These are phyloP conservation scores for Cyclocybe aegerita DNA, from an alignment of 768 basidiomycete genomes.

Conservation along the genomic window DNA sequence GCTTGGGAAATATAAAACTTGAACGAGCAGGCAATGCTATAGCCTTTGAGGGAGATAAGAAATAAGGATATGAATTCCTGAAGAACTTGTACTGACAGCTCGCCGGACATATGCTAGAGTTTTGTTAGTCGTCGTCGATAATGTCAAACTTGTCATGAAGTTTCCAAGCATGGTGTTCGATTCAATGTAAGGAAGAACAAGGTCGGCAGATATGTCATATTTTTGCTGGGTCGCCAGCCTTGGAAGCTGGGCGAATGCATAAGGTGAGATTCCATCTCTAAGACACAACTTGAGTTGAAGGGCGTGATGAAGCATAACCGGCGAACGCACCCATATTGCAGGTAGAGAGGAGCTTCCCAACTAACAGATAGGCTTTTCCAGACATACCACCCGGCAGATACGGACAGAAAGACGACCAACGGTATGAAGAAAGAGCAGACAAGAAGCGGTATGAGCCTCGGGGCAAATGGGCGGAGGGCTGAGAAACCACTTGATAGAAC, in stretches of 20 bases:
- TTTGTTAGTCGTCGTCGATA: conserved; percentile 60
- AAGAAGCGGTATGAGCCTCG: conserved; percentile 63
- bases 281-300: conserved; percentile 6
- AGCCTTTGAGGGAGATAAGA: conserved; percentile 41
- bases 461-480: conserved; percentile 51
- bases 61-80: conserved; percentile 3
- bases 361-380: conserved; percentile 71
- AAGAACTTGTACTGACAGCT: conserved; percentile 48
- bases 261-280: conserved; percentile 67
- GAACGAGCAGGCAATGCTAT: conserved; percentile 51
- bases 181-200: conserved; percentile 64
- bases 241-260: conserved; percentile 55
- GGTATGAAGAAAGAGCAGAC: conserved; percentile 66
- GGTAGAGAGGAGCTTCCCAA: conserved; percentile 67
- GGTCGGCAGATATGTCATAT: conserved; percentile 72
- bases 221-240: conserved; percentile 57
- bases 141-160: conserved; percentile 73
- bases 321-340: conserved; percentile 76
- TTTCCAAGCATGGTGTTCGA: conserved; percentile 77
- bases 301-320: not conserved
- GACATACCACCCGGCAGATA: conserved; percentile 69
- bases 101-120: conserved; percentile 61
- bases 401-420: conserved; percentile 55
- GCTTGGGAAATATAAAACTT: conserved; percentile 37
- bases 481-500: conserved; percentile 22